Conservation (phyloP, 1,284 basidiomycete species). For the Amylostereum areolatum region DNA sequence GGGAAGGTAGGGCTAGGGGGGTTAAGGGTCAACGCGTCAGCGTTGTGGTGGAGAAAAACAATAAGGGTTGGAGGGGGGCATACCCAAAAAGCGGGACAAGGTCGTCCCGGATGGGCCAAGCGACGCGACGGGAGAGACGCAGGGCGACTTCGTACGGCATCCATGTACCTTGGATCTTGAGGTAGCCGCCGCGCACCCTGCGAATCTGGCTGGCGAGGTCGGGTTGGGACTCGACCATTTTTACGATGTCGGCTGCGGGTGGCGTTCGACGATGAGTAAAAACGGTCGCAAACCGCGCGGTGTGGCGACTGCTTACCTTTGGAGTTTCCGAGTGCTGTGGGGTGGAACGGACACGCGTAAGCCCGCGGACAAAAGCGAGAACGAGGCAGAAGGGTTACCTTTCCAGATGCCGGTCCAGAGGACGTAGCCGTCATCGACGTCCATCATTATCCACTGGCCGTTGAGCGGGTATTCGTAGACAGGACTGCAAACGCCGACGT, state of each 20-base stretch:
- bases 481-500: slow-evolving; percentile 40
- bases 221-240: slow-evolving; percentile 84
- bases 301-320: slow-evolving; percentile 49
- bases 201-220: slow-evolving; percentile 76
- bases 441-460: slow-evolving; percentile 90
- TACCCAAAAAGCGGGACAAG: slow-evolving; percentile 80
- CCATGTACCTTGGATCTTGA: slow-evolving; percentile 87
- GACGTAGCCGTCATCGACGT: slow-evolving; percentile 83
- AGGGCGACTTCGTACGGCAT: slow-evolving; percentile 75
- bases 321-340: slow-evolving; percentile 71
- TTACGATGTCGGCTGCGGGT: slow-evolving; percentile 74
- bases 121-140: slow-evolving; percentile 41
- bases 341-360: neutral
- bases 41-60: no score
- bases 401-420: slow-evolving; percentile 88
- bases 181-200: slow-evolving; percentile 78
- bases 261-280: slow-evolving; percentile 8
- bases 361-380: no score
- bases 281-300: neutral
- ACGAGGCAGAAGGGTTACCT: slow-evolving; percentile 37
- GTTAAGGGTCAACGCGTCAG: neutral
- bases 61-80: slow-evolving; percentile 7
- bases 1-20: slow-evolving; percentile 55
- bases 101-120: slow-evolving; percentile 84
- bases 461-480: slow-evolving; percentile 85